Conservation (phyloP, 2,329 filamentous ascomycete genomes). For the Pseudopithomyces maydicus region DNA sequence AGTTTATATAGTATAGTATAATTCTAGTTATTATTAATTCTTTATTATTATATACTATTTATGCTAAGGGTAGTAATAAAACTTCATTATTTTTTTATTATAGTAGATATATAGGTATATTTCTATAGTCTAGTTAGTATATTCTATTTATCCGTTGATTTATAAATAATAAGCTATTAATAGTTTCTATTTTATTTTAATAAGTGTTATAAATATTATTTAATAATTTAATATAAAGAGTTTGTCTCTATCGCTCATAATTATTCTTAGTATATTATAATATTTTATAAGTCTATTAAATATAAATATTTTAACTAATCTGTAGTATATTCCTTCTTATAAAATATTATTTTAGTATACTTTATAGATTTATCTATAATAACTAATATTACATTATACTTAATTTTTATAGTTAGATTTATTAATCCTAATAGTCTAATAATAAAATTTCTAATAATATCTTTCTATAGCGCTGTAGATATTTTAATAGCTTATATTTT, state of each 20-base stretch:
- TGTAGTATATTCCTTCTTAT: not conserved
- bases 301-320: too few species aligned
- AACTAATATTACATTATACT: not conserved
- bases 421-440: not conserved
- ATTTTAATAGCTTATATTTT: not conserved
- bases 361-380: not conserved
- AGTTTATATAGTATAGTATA: constrained; percentile 2
- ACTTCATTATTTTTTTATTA: constrained; percentile 6
- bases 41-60: constrained; percentile 6
- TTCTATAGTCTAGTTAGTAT: not conserved
- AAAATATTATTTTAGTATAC: not conserved
- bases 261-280: not conserved
- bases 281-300: not conserved
- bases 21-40: not conserved
- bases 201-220: not conserved
- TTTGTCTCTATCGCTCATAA: not conserved
- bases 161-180: not conserved
- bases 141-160: constrained; percentile 6
- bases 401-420: not conserved
- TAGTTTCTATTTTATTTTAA: constrained; percentile 1
- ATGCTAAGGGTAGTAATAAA: constrained; percentile 1
- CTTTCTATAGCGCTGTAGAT: not conserved
- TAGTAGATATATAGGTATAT: not conserved
- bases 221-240: not conserved
- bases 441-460: not conserved